phyloP scores from a whole-genome alignment of 2,329 filamentous ascomycete species.

The Fusarium temperatum region DNA sequence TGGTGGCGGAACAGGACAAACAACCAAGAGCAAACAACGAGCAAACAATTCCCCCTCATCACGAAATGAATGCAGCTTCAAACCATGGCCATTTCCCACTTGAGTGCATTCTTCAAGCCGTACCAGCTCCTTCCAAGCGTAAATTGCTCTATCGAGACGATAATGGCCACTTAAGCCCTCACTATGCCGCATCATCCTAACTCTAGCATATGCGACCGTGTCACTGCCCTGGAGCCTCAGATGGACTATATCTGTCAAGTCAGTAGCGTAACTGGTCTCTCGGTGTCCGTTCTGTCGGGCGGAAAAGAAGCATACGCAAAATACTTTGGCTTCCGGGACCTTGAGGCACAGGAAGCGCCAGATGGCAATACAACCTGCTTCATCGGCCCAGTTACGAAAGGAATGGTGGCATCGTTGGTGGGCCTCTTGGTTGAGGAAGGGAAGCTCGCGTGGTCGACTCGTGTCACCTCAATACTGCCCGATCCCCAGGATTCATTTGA shows the following conservation, averaged over 20 bases:
- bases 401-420: fast-evolving
- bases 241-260: background rate
- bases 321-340: background rate
- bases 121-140: too few species aligned
- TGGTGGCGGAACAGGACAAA: too few species aligned
- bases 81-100: too few species aligned
- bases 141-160: too few species aligned
- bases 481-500: background rate
- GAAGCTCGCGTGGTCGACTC: background rate
- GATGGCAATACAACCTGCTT: background rate
- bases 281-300: background rate
- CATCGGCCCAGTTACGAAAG: background rate
- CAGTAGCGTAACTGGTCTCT: fast-evolving
- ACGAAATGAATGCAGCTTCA: fast-evolving
- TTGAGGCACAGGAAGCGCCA: background rate
- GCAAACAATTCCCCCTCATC: too few species aligned
- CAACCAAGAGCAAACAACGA: fast-evolving
- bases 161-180: too few species aligned
- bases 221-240: background rate
- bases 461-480: background rate
- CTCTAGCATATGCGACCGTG: fast-evolving
- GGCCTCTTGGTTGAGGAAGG: background rate
- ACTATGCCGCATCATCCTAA: fast-evolving
- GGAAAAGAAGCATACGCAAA: background rate
- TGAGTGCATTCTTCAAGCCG: too few species aligned